Conservation (phyloP, 2,329 filamentous ascomycete species). For the Cyphellophora europaea region DNA sequence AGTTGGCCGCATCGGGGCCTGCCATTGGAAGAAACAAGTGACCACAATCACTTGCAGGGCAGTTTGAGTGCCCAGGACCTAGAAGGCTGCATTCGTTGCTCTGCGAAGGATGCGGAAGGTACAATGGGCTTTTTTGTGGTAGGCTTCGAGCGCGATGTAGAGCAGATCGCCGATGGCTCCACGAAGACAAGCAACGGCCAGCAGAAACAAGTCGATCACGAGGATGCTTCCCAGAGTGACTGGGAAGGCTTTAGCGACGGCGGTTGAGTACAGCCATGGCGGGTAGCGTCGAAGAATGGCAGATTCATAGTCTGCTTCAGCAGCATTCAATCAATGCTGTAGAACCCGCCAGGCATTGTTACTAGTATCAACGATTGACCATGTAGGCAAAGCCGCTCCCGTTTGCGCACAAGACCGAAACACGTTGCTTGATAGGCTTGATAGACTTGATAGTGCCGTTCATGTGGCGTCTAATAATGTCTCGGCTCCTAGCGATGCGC, state of each 20-base stretch:
- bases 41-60: constrained; percentile 1
- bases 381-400: too few relatives aligned
- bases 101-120: constrained; percentile 69
- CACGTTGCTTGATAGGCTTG: too few relatives aligned
- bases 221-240: constrained; percentile 28
- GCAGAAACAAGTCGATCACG: constrained; percentile 15
- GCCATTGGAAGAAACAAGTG: constrained; percentile 39
- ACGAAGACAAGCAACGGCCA: constrained; percentile 5
- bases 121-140: constrained; percentile 95
- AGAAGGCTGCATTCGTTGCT: constrained; percentile 71
- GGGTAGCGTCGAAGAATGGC: too few relatives aligned
- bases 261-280: too few relatives aligned
- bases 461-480: too few relatives aligned
- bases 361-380: too few relatives aligned
- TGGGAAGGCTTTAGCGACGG: constrained; percentile 33
- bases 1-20: constrained; percentile 65
- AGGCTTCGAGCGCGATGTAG: constrained; percentile 61
- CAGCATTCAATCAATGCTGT: too few relatives aligned
- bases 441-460: too few relatives aligned
- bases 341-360: too few relatives aligned
- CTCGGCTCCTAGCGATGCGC: too few relatives aligned
- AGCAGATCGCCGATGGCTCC: constrained; percentile 27
- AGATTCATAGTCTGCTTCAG: too few relatives aligned
- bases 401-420: too few relatives aligned
- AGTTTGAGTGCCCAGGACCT: constrained; percentile 35